These are phyloP conservation scores for Blakeslea trispora DNA, from an alignment of 371 early-diverging fungal species.

Conservation along the genomic window DNA sequence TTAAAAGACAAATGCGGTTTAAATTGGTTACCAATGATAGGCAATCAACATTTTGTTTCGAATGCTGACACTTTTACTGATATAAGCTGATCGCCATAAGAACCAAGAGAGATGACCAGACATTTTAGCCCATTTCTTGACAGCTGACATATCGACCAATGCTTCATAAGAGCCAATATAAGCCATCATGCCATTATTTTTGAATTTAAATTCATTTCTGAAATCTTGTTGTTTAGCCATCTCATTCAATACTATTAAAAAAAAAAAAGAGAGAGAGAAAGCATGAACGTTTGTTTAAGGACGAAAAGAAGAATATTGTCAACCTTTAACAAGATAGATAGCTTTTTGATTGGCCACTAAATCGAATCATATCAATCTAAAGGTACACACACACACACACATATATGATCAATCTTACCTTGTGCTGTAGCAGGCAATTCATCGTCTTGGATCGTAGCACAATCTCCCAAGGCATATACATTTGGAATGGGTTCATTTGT, in stretches of 20 bases:
- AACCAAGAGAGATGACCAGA: conserved; percentile 63
- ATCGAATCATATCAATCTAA: too few species aligned
- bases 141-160: conserved; percentile 53
- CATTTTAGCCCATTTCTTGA: conserved; percentile 43
- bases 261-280: not conserved
- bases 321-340: conserved; percentile 57
- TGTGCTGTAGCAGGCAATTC: conserved; percentile 80
- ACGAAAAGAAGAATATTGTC: too few species aligned
- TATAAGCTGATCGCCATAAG: conserved; percentile 80
- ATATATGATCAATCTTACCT: too few species aligned
- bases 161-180: conserved; percentile 60
- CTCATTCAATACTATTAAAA: conserved; percentile 27
- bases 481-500: conserved; percentile 36
- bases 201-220: conserved; percentile 34
- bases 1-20: too few species aligned
- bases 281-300: too few species aligned
- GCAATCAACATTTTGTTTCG: conserved; percentile 75
- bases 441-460: conserved; percentile 65
- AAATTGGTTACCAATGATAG: conserved; percentile 34
- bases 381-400: too few species aligned
- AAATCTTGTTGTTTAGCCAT: conserved; percentile 36
- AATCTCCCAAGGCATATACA: conserved; percentile 80
- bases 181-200: conserved; percentile 51
- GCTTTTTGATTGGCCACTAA: conserved; percentile 83
- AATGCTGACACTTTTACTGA: conserved; percentile 72